Evolutionary conservation across 306 rosid genomes (phyloP).

Genomic region (Biancaea sappan): DNA sequence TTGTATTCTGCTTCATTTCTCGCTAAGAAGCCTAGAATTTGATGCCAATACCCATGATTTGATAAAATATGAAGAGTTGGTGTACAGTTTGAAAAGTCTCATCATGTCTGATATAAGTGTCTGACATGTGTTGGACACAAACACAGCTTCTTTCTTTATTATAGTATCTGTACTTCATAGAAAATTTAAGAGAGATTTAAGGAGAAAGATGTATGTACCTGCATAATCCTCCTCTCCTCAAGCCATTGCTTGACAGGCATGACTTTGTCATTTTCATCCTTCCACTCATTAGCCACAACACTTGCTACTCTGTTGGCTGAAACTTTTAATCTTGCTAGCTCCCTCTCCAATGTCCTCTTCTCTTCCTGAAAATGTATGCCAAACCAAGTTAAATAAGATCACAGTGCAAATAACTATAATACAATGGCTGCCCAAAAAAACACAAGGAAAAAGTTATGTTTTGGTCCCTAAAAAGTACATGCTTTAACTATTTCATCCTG

Average conservation of each 20-base stretch:
- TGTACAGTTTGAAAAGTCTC: no score
- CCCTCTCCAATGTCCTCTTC: slow-evolving; percentile 82
- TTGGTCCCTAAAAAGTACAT: no score
- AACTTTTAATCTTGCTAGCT: slow-evolving; percentile 79
- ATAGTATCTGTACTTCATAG: not conserved
- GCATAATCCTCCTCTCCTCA: slow-evolving; percentile 84
- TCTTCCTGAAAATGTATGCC: slow-evolving; percentile 61
- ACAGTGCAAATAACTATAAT: no score
- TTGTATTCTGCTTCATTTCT: not conserved
- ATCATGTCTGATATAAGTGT: no score
- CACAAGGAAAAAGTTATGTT: no score
- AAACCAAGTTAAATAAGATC: no score
- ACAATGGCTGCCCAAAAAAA: no score
- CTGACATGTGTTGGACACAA: no score
- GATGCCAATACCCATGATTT: no score
- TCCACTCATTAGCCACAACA: slow-evolving; percentile 93
- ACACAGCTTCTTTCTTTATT: no score
- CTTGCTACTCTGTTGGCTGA: slow-evolving; percentile 81
- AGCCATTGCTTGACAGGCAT: slow-evolving; percentile 94
- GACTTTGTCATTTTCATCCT: slow-evolving; percentile 85
- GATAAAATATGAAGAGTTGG: no score
- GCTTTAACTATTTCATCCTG: no score
- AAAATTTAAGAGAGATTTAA: slow-evolving; percentile 1
- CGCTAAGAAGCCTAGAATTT: not conserved
- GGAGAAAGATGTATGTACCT: slow-evolving; percentile 51